Evolutionary conservation across 805 yeast genomes (phyloP).

Genomic region (Candida germanica): DNA sequence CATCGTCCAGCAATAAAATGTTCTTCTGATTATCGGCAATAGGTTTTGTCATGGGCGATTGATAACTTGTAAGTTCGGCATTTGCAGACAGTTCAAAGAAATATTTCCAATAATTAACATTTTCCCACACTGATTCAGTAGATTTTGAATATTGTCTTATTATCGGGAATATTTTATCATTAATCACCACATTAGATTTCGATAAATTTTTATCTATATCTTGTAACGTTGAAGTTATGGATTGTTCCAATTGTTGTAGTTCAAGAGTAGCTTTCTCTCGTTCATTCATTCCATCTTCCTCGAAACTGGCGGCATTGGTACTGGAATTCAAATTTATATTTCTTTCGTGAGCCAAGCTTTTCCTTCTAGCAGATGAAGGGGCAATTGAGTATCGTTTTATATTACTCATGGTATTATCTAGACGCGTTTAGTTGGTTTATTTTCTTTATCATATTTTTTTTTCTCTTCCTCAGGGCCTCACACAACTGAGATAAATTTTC

Average conservation of each 20-base stretch:
- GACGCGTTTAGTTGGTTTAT: conserved; percentile 2
- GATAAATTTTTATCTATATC: conserved; percentile 74
- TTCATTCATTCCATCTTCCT: conserved; percentile 9
- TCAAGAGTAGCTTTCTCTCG: conserved; percentile 27
- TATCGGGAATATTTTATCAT: conserved; percentile 65
- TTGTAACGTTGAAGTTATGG: conserved; percentile 72
- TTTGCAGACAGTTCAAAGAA: conserved; percentile 75
- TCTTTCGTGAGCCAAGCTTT: conserved; percentile 16
- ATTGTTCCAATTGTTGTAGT: conserved; percentile 70
- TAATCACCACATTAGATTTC: conserved; percentile 63
- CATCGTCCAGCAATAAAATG: conserved; percentile 18
- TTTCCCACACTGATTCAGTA: conserved; percentile 61
- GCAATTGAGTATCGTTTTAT: conserved; percentile 37
- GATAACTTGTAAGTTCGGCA: conserved; percentile 55
- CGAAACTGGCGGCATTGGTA: not conserved
- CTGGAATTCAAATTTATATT: not conserved
- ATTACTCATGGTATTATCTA: not conserved
- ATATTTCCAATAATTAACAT: conserved; percentile 70
- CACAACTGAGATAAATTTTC: too few relatives aligned
- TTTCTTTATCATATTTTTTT: not conserved
- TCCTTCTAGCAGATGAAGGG: conserved; percentile 31
- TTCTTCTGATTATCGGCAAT: conserved; percentile 19
- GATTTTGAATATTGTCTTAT: conserved; percentile 57
- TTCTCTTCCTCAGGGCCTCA: too few relatives aligned
- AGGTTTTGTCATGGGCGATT: conserved; percentile 33